Conservation (phyloP, 2,329 filamentous ascomycete species). For the Phaeosphaeriaceae sp. region DNA sequence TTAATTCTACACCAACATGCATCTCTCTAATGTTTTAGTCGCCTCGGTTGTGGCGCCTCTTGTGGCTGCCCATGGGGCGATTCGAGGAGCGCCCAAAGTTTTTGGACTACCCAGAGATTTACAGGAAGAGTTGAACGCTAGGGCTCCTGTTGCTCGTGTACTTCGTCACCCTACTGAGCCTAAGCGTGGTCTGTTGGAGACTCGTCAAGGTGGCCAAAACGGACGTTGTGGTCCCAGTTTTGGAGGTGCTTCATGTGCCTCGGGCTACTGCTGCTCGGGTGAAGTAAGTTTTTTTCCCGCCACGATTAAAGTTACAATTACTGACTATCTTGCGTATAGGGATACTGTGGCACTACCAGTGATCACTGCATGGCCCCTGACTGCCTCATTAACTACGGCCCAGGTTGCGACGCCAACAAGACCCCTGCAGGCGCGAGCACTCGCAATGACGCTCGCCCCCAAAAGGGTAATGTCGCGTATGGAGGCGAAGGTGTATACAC, state of each 20-base stretch:
- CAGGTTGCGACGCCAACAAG: constrained; percentile 65
- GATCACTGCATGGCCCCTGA: constrained; percentile 66
- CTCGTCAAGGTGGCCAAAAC: constrained; percentile 44
- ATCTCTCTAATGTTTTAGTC: constrained; percentile 37
- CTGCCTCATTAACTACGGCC: constrained; percentile 65
- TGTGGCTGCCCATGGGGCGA: constrained; percentile 41
- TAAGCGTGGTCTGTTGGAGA: constrained; percentile 28
- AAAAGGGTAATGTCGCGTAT: constrained; percentile 62
- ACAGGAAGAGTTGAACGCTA: constrained; percentile 22
- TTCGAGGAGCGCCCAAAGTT: constrained; percentile 40
- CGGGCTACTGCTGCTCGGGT: constrained; percentile 45
- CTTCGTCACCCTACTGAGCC: constrained; percentile 23
- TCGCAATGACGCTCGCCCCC: constrained; percentile 57
- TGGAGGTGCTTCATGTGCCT: constrained; percentile 38
- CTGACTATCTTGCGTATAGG: constrained; percentile 28
- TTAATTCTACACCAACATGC: constrained; percentile 27
- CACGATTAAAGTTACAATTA: neutral
- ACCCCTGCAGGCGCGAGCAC: constrained; percentile 62
- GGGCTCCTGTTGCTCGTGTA: constrained; percentile 31
- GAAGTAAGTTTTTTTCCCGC: constrained; percentile 28
- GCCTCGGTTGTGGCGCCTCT: constrained; percentile 38
- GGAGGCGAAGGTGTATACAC: constrained; percentile 63
- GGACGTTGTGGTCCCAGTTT: constrained; percentile 41
- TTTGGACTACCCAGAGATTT: constrained; percentile 40
- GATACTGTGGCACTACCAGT: constrained; percentile 60